Evolutionary conservation across 345 rosid species (phyloP), one percentile per base, ranked within the genome.

Genomic region (Brassica nigra): DNA sequence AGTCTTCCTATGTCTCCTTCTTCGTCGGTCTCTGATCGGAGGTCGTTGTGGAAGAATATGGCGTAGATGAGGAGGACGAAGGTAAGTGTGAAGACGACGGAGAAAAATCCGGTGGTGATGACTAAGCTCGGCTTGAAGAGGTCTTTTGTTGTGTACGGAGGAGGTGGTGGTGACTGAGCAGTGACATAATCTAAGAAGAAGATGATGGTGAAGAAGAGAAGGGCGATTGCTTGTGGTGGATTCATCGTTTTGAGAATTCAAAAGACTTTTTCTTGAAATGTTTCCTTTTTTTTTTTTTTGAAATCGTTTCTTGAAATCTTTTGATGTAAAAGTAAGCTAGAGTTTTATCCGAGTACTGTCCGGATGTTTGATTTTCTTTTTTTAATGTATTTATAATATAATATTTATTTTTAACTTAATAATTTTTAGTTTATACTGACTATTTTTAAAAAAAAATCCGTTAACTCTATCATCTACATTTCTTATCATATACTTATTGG

Each of bases 61-160:
- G 95, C 95, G 33, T 87, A 93, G 75, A 91, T 8, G 8, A 95
- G 83, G 27, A 95, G 90, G 44, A 84, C 68, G 11, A 88, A 85
- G 2, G 99, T 90, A 11, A 89, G 42, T 1, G 83, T 57, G 85
- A 93, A 89, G 90, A 93, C 85, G 59, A 88, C 66, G 63, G 84
- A 83, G 20, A 95, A 88, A 79, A 91, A 70, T 71, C 92, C 93
- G 20, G 90, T 83, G 29, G 91, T 93, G 39, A 95, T 88, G 2
- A 92, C 92, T 12, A 93, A 87, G 68, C 93, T 93, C 2, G 99
- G 99, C 54, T 82, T 85, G 83, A 89, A 90, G 23, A 62, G 57
- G 6, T 76, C 85, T 8, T 18, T 83, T 66, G 86, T 78, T 47
- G 14, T 31, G 18, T 85, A 63, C 0, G 57, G 57, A 49, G 6